These are phyloP conservation scores for Fomitopsis serialis DNA, from an alignment of 768 basidiomycete species.

Conservation along the genomic window DNA sequence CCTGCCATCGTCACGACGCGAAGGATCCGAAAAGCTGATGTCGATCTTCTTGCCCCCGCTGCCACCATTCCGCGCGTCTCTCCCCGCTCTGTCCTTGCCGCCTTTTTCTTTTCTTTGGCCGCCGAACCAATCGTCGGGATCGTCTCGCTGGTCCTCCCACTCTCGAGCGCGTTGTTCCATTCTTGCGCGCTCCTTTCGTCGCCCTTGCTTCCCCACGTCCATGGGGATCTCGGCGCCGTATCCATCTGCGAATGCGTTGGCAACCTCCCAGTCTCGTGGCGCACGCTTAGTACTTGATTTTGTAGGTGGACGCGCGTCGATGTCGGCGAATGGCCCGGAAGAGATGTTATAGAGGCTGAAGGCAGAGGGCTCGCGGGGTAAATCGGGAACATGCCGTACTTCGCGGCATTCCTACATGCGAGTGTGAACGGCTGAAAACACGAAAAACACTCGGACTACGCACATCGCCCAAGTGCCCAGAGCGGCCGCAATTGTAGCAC, in stretches of 20 bases:
- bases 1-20: constrained; percentile 2
- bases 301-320: constrained; percentile 22
- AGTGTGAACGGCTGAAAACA: neutral
- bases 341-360: constrained; percentile 59
- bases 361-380: constrained; percentile 54
- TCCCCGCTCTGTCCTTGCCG: constrained; percentile 21
- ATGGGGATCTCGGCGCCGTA: constrained; percentile 44
- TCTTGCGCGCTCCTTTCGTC: constrained; percentile 52
- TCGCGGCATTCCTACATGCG: constrained; percentile 60
- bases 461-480: constrained; percentile 79
- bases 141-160: constrained; percentile 39
- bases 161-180: constrained; percentile 46
- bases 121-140: constrained; percentile 66
- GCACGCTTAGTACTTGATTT: constrained; percentile 25
- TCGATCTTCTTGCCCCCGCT: constrained; percentile 15
- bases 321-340: constrained; percentile 62
- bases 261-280: constrained; percentile 39
- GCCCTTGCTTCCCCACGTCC: constrained; percentile 63
- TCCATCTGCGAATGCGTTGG: constrained; percentile 34
- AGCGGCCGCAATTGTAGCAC: constrained; percentile 77
- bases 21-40: constrained; percentile 9
- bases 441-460: constrained; percentile 23
- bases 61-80: constrained; percentile 9
- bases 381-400: constrained; percentile 32
- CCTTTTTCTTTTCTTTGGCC: constrained; percentile 29